A percentile compares a stretch with the other conserved stretches of the same genome.
Evolutionary conservation across 495 filamentous ascomycete species (phyloP).

Genomic region (Penicillium cinerascens): DNA sequence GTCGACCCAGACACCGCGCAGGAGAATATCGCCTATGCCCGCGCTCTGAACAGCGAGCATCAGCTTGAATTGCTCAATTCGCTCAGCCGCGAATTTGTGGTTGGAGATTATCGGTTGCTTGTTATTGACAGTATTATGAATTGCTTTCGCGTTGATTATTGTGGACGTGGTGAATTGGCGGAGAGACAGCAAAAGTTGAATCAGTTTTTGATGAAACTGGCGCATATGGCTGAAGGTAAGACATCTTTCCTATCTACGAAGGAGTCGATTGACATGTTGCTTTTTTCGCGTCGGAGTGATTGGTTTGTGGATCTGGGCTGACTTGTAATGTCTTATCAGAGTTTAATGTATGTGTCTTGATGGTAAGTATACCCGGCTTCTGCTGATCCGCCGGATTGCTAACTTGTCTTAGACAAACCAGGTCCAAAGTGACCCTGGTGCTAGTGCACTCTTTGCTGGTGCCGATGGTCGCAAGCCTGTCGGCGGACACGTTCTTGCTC

Average conservation of each 20-base stretch:
- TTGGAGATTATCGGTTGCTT: conserved; percentile 66
- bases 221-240: conserved; percentile 70
- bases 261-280: not conserved
- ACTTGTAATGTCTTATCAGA: conserved; percentile 42
- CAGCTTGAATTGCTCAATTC: conserved; percentile 68
- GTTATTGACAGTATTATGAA: conserved; percentile 80
- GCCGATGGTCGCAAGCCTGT: conserved; percentile 74
- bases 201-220: conserved; percentile 64
- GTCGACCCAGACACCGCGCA: conserved; percentile 61
- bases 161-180: conserved; percentile 70
- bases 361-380: conserved; percentile 43
- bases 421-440: conserved; percentile 78
- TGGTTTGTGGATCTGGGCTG: conserved; percentile 2
- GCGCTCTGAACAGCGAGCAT: conserved; percentile 72
- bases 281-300: too few species aligned
- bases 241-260: not conserved
- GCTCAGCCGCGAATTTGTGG: conserved; percentile 62
- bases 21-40: conserved; percentile 73
- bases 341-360: conserved; percentile 73
- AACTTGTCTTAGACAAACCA: conserved; percentile 61
- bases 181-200: conserved; percentile 75
- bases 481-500: conserved; percentile 76
- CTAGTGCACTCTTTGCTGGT: conserved; percentile 72
- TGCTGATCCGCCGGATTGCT: not conserved
- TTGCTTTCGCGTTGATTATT: conserved; percentile 72